These are phyloP conservation scores for Hirschioporus abietinus DNA, from an alignment of 768 basidiomycete genomes.

Conservation along the genomic window DNA sequence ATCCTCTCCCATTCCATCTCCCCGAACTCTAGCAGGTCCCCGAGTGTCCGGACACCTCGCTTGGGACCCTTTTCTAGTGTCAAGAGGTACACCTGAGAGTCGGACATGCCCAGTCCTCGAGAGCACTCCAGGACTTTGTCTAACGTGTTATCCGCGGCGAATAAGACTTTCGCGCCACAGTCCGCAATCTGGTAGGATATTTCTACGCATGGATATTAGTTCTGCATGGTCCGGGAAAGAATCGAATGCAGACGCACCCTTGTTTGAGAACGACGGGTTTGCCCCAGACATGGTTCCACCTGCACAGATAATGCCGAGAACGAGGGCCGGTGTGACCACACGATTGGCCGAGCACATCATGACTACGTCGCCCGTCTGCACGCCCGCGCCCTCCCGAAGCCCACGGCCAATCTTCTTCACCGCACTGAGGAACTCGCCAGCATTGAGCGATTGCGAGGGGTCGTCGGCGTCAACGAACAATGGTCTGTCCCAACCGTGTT, in stretches of 20 bases:
- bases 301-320: background rate
- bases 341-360: background rate
- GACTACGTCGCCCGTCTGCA: conserved; percentile 2
- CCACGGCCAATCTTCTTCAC: conserved; percentile 4
- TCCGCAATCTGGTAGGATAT: conserved; percentile 1
- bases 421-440: background rate
- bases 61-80: background rate
- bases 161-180: conserved; percentile 4
- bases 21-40: background rate
- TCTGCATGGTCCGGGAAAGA: no score
- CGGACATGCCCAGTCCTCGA: background rate
- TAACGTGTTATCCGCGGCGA: background rate
- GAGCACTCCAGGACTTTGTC: background rate
- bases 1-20: conserved; percentile 4
- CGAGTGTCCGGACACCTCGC: background rate
- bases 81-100: background rate
- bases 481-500: background rate
- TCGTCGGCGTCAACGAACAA: conserved; percentile 2
- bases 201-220: background rate
- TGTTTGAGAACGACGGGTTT: background rate
- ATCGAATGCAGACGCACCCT: background rate
- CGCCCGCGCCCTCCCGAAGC: background rate
- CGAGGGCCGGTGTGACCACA: background rate
- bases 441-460: background rate
- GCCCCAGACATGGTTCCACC: background rate